Evolutionary conservation across 208 protist species (phyloP), one percentile per base, ranked within the genome.

Genomic region (Leishmania aethiopica): DNA sequence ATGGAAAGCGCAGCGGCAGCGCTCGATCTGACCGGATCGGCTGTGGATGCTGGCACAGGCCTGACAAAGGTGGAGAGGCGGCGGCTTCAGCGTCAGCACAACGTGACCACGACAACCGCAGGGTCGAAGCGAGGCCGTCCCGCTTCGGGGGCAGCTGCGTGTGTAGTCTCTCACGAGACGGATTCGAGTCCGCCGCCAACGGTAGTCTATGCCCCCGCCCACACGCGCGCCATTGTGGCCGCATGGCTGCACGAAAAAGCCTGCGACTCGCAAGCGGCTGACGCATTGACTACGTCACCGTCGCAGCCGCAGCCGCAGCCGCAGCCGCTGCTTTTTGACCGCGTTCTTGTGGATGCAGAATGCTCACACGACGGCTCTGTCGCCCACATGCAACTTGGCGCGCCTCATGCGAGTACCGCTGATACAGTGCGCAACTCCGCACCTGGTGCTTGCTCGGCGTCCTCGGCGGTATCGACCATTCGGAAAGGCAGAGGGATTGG

Each of bases 331-430:
- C 49, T 87, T 19, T 98, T 97, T 84, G 94, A 97, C 78, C 87
- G 91, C 3, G 94, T 98, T 37, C 82, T 98, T 69, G 93, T 98
- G 4, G 96, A 98, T 87, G 94, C 92, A 0, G 94, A 98, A 79
- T 98, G 96, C 84, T 93, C 96, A n/a, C 94, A 97, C 81, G 96
- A 98, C 82, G 96, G 96, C 53, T 97, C 94, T 40, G 75, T 97
- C 1, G 71, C 91, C 3, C 95, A 98, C 81, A 45, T 98, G 8
- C 75, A 83, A 60, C 67, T 94, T 11, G 79, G 32, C 28, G 77
- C 75, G 42, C 79, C 76, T 51, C 32, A 37, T 28, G n/a, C 17
- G 73, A 25, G 1, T 55, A 19, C 45, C n/a, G 3, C 53, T 1
- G n/a, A 37, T 55, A 32, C 0, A 25, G 75, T 25, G 17, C 78